Percentiles rank a stretch among this genome's conserved stretches.
Conservation (phyloP, 2,329 filamentous ascomycete species). For the Proliferodiscus dingleyae region DNA sequence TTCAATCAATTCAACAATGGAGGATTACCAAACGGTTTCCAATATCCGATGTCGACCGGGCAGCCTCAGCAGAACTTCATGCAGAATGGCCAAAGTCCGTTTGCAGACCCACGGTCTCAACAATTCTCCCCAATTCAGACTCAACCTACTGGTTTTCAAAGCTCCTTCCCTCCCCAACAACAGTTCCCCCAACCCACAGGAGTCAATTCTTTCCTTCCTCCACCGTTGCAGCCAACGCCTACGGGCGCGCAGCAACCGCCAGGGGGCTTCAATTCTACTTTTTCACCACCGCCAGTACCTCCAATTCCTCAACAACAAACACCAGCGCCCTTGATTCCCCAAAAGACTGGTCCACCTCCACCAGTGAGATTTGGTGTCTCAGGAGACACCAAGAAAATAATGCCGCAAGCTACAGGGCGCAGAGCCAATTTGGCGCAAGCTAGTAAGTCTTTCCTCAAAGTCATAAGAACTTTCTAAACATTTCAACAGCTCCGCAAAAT, state of each 20-base stretch:
- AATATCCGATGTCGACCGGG: conserved; percentile 24
- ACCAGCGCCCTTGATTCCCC: conserved; percentile 62
- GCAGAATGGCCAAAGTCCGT: conserved; percentile 44
- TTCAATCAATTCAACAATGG: conserved; percentile 31
- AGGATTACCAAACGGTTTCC: conserved; percentile 23
- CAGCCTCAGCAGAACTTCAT: conserved; percentile 33
- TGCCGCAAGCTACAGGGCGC: conserved; percentile 80
- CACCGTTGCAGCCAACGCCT: conserved; percentile 54
- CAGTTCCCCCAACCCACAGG: conserved; percentile 36
- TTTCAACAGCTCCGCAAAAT: conserved; percentile 56
- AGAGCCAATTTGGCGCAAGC: conserved; percentile 90
- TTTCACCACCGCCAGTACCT: conserved; percentile 40
- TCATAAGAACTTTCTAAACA: conserved; percentile 13
- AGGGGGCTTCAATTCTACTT: conserved; percentile 43
- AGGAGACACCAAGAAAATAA: conserved; percentile 67
- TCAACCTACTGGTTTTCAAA: conserved; percentile 45
- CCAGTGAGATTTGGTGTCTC: conserved; percentile 83
- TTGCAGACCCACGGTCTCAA: conserved; percentile 51
- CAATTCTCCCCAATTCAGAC: conserved; percentile 46
- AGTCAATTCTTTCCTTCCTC: conserved; percentile 55
- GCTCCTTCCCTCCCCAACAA: conserved; percentile 36
- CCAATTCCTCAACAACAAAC: conserved; percentile 52
- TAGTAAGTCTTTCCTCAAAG: conserved; percentile 62
- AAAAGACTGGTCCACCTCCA: conserved; percentile 81
- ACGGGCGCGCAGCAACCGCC: conserved; percentile 50